phyloP scores from a whole-genome alignment of 148 eudicot genomes.

The Arctostaphylos glauca region DNA sequence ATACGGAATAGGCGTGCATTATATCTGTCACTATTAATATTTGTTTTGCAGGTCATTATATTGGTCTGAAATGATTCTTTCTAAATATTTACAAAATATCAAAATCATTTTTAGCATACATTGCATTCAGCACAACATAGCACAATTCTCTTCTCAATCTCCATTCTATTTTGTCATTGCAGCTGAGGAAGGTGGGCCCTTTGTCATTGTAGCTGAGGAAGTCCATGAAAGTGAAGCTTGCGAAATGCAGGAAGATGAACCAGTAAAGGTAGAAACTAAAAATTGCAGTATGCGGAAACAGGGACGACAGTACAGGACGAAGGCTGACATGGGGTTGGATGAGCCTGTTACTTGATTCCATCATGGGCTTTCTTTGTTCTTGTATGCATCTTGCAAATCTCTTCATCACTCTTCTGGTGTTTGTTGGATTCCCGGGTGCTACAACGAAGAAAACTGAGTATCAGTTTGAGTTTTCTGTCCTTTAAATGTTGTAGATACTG shows the following conservation, averaged over 20 bases:
- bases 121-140: too few relatives aligned
- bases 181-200: background rate
- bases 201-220: slow-evolving; percentile 16
- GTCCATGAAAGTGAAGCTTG: slow-evolving; percentile 33
- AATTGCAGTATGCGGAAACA: slow-evolving; percentile 30
- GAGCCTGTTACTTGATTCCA: slow-evolving; percentile 29
- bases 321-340: slow-evolving; percentile 22
- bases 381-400: background rate
- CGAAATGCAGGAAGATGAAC: slow-evolving; percentile 76
- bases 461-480: background rate
- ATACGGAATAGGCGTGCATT: too few relatives aligned
- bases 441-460: background rate
- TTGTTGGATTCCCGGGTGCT: background rate
- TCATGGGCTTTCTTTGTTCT: background rate
- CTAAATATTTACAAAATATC: too few relatives aligned
- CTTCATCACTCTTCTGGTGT: background rate
- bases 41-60: too few relatives aligned
- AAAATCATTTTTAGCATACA: too few relatives aligned
- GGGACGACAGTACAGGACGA: slow-evolving; percentile 60
- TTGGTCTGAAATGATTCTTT: too few relatives aligned
- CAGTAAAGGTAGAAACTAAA: slow-evolving; percentile 20
- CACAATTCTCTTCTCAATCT: too few relatives aligned
- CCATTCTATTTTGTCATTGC: too few relatives aligned
- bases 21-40: too few relatives aligned
- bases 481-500: too few relatives aligned